phyloP scores from a whole-genome alignment of 2,329 filamentous ascomycete genomes.

The Sporothrix pallida region DNA sequence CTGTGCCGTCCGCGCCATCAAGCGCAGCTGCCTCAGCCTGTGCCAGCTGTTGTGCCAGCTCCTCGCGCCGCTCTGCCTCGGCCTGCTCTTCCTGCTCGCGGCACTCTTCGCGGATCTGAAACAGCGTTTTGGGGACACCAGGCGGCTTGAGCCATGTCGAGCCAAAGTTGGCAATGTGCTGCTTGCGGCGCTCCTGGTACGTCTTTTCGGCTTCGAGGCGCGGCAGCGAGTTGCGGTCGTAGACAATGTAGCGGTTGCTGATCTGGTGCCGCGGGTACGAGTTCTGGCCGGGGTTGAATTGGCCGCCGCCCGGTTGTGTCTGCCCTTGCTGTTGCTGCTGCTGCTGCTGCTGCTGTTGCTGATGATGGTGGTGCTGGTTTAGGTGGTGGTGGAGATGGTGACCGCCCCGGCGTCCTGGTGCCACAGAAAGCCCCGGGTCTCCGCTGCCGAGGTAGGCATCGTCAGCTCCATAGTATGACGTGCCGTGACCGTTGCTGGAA shows the following conservation, averaged over 20 bases:
- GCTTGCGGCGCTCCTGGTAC: conserved; percentile 74
- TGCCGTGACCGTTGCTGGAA: conserved; percentile 34
- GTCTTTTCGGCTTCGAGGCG: conserved; percentile 78
- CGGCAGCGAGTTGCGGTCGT: conserved; percentile 68
- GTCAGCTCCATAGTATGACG: conserved; percentile 36
- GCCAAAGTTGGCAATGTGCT: conserved; percentile 85
- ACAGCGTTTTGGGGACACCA: conserved; percentile 84
- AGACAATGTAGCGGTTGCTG: conserved; percentile 43
- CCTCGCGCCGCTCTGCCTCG: conserved; percentile 72
- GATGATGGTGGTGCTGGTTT: conserved; percentile 42
- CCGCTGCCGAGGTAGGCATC: conserved; percentile 43
- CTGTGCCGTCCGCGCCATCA: conserved; percentile 8
- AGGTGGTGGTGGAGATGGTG: conserved; percentile 33
- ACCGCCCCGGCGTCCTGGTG: conserved; percentile 26
- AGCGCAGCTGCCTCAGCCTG: conserved; percentile 54
- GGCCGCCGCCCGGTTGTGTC: conserved; percentile 33
- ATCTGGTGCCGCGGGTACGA: conserved; percentile 37
- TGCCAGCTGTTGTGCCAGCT: conserved; percentile 74
- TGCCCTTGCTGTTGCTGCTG: conserved; percentile 36
- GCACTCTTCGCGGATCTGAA: conserved; percentile 87
- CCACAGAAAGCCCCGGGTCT: conserved; percentile 41
- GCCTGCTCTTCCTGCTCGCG: conserved; percentile 87
- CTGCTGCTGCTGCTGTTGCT: conserved; percentile 36
- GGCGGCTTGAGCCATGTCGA: conserved; percentile 89
- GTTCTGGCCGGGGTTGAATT: conserved; percentile 42